Evolutionary conservation across 345 rosid genomes (phyloP).

Genomic region (Euclidium syriacum): DNA sequence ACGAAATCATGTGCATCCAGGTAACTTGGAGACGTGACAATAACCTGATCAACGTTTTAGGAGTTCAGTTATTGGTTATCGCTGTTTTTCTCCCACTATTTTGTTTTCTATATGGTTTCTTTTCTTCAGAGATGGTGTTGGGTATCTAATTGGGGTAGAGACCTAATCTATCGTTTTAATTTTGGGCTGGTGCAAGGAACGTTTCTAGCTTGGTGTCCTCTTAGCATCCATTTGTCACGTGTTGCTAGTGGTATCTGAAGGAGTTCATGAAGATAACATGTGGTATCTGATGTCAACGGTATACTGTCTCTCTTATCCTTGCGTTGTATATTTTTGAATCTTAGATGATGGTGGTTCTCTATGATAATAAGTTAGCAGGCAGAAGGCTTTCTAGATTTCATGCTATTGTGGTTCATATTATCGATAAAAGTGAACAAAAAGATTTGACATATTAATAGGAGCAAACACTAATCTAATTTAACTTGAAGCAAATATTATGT

Average conservation of each 20-base stretch:
- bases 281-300: slow-evolving; percentile 69
- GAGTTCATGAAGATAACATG: slow-evolving; percentile 59
- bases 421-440: no score
- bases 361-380: background rate
- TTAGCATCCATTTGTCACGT: slow-evolving; percentile 78
- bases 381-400: background rate
- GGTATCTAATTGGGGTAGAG: slow-evolving; percentile 2
- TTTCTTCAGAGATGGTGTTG: background rate
- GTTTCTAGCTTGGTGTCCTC: slow-evolving; percentile 70
- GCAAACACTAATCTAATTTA: no score
- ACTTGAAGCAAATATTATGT: no score
- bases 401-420: no score
- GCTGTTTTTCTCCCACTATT: background rate
- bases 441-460: no score
- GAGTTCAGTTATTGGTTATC: background rate
- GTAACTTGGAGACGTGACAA: slow-evolving; percentile 30
- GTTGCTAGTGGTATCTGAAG: slow-evolving; percentile 77
- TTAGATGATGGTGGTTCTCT: background rate
- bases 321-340: background rate
- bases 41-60: background rate
- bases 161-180: slow-evolving; percentile 25
- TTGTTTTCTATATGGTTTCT: background rate
- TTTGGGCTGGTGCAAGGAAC: slow-evolving; percentile 48
- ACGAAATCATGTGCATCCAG: slow-evolving; percentile 77
- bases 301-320: slow-evolving; percentile 17